Conservation (phyloP, 2,329 filamentous ascomycete species). For the Cylindrodendrum hubeiense region DNA sequence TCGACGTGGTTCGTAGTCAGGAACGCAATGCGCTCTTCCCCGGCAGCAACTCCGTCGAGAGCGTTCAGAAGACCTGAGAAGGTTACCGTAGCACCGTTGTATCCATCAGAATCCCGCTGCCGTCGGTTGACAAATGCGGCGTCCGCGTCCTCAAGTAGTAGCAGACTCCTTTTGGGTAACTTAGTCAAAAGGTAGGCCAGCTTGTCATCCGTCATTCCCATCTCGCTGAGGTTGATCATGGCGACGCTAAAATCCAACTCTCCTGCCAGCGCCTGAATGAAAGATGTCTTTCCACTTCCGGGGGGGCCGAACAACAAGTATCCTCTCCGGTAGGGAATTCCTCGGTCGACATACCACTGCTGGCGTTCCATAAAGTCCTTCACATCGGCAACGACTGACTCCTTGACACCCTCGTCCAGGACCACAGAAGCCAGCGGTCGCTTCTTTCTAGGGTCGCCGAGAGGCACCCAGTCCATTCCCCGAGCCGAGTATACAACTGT, state of each 20-base stretch:
- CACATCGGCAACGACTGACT: constrained; percentile 83
- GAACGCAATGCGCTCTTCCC: constrained; percentile 94
- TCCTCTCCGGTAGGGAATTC: constrained; percentile 90
- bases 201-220: constrained; percentile 90
- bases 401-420: constrained; percentile 85
- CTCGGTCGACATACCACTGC: constrained; percentile 93
- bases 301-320: constrained; percentile 92
- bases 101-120: constrained; percentile 83
- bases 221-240: constrained; percentile 90
- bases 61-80: constrained; percentile 92
- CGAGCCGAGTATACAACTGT: constrained; percentile 91
- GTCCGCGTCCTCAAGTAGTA: constrained; percentile 91
- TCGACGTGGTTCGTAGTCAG: constrained; percentile 96
- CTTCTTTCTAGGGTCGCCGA: constrained; percentile 88
- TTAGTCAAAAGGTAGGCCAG: constrained; percentile 88
- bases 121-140: constrained; percentile 89
- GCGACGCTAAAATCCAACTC: constrained; percentile 93
- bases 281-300: constrained; percentile 93
- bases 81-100: constrained; percentile 88
- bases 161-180: constrained; percentile 83
- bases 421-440: constrained; percentile 90
- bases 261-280: constrained; percentile 95
- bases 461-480: constrained; percentile 85
- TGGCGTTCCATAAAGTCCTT: constrained; percentile 83
- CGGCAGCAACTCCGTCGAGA: constrained; percentile 91